A percentile compares a stretch with the other conserved stretches of the same genome.
Conservation (phyloP, 1,284 basidiomycete species). For the Agaricales sp. region DNA sequence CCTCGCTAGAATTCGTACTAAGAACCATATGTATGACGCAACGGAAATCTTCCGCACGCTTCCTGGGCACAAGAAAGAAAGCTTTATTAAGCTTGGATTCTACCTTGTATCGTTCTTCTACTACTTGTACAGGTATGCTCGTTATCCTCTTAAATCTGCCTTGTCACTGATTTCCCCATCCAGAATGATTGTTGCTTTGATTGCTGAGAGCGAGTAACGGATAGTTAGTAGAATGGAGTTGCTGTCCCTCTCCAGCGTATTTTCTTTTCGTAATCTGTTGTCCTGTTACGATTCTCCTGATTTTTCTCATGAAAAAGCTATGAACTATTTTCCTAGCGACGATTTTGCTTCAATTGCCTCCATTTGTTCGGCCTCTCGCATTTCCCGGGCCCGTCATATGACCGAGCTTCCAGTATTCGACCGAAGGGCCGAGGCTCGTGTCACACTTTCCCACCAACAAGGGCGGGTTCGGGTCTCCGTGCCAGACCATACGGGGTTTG, state of each 20-base stretch:
- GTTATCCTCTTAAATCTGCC: conserved; percentile 2
- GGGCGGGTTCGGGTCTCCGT: too few relatives aligned
- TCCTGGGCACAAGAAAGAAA: conserved; percentile 92
- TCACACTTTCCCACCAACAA: too few relatives aligned
- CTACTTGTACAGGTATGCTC: conserved; percentile 84
- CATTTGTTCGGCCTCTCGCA: too few relatives aligned
- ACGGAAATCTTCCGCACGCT: conserved; percentile 98
- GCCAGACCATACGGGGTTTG: too few relatives aligned
- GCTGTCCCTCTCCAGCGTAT: background rate
- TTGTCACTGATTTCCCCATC: conserved; percentile 4
- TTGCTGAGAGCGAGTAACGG: conserved; percentile 62
- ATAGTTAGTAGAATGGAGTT: background rate
- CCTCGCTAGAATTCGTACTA: conserved; percentile 71
- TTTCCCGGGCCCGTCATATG: too few relatives aligned
- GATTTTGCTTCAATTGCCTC: too few relatives aligned
- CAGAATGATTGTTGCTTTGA: conserved; percentile 84
- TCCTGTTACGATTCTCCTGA: background rate
- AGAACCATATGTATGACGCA: conserved; percentile 98
- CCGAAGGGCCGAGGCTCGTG: too few relatives aligned
- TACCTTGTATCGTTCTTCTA: conserved; percentile 95
- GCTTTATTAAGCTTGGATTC: conserved; percentile 93
- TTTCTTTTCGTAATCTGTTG: background rate
- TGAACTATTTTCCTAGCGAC: too few relatives aligned
- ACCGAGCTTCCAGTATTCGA: too few relatives aligned
- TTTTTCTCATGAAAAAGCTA: conserved; percentile 1